Evolutionary conservation across 345 rosid genomes (phyloP).

Genomic region (Dimocarpus longan): DNA sequence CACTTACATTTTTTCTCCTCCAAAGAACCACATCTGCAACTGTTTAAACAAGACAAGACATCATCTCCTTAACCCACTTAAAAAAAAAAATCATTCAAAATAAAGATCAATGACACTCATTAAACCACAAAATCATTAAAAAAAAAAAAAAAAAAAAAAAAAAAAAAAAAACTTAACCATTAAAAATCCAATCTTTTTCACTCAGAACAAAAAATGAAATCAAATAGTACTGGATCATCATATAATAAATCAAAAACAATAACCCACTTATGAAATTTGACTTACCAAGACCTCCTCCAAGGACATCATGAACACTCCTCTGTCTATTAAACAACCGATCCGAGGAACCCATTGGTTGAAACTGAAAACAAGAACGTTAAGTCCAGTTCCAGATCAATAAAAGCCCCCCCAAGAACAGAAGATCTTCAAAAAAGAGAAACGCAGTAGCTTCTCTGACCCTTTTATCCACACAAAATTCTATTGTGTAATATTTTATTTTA

Average conservation of each 20-base stretch:
- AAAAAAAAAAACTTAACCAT: neutral
- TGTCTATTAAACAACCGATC: slow-evolving; percentile 67
- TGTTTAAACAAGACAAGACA: slow-evolving; percentile 36
- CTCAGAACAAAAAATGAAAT: neutral
- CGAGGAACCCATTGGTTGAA: slow-evolving; percentile 56
- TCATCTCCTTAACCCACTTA: neutral
- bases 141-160: neutral
- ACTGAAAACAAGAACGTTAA: slow-evolving; percentile 22
- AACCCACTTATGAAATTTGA: neutral
- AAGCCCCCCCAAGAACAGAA: slow-evolving; percentile 25
- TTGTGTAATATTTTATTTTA: neutral
- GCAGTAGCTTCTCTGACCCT: slow-evolving; percentile 7
- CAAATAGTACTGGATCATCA: slow-evolving; percentile 1
- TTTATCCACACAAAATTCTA: neutral
- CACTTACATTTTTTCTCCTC: slow-evolving; percentile 68
- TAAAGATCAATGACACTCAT: neutral
- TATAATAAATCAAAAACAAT: neutral
- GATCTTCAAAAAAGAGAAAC: slow-evolving; percentile 21
- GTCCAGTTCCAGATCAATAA: slow-evolving; percentile 50
- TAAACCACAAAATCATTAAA: neutral
- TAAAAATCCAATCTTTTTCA: neutral
- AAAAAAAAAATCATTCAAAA: slow-evolving; percentile 9
- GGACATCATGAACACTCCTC: slow-evolving; percentile 69
- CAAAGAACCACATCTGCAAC: slow-evolving; percentile 93
- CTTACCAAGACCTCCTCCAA: slow-evolving; percentile 85